Evolutionary conservation across 2,329 filamentous ascomycete genomes (phyloP).

Genomic region (Cercospora brassicicola): DNA sequence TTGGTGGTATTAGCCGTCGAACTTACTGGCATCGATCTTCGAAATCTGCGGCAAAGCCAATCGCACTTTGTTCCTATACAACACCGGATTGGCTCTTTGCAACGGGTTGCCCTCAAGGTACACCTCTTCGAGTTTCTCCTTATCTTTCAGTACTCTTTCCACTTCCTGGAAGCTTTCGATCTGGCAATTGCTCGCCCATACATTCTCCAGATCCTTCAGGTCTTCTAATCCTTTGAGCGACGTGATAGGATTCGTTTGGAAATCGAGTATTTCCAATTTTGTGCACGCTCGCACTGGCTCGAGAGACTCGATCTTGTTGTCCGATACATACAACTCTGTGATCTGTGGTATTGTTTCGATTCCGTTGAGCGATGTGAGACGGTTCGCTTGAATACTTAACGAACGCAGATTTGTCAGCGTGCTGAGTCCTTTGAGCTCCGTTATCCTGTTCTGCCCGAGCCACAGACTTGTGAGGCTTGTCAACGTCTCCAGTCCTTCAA

Average conservation of each 20-base stretch:
- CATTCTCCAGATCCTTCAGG: constrained; percentile 74
- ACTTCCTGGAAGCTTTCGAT: constrained; percentile 78
- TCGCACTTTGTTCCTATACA: constrained; percentile 92
- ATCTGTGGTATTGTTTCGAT: constrained; percentile 72
- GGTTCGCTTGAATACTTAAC: constrained; percentile 92
- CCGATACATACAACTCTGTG: constrained; percentile 92
- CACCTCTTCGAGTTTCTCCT: constrained; percentile 78
- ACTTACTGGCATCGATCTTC: constrained; percentile 97
- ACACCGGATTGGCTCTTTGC: constrained; percentile 72
- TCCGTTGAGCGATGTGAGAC: constrained; percentile 75
- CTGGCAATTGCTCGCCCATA: constrained; percentile 92
- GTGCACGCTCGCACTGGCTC: constrained; percentile 59
- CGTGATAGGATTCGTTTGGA: constrained; percentile 81
- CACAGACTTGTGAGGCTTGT: constrained; percentile 82
- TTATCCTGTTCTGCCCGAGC: constrained; percentile 96
- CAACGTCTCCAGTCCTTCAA: constrained; percentile 78
- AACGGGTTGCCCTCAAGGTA: constrained; percentile 96
- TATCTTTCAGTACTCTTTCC: constrained; percentile 74
- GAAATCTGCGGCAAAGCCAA: constrained; percentile 81
- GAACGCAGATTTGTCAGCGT: constrained; percentile 77
- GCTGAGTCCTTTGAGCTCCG: constrained; percentile 73
- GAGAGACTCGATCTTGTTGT: constrained; percentile 82
- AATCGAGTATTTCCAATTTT: constrained; percentile 76
- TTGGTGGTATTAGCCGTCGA: background rate
- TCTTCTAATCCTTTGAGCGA: constrained; percentile 71